A percentile compares a stretch with the other conserved stretches of the same genome.
phyloP scores from a whole-genome alignment of 352 stramenopile species.

The Saprolegnia diclina region DNA sequence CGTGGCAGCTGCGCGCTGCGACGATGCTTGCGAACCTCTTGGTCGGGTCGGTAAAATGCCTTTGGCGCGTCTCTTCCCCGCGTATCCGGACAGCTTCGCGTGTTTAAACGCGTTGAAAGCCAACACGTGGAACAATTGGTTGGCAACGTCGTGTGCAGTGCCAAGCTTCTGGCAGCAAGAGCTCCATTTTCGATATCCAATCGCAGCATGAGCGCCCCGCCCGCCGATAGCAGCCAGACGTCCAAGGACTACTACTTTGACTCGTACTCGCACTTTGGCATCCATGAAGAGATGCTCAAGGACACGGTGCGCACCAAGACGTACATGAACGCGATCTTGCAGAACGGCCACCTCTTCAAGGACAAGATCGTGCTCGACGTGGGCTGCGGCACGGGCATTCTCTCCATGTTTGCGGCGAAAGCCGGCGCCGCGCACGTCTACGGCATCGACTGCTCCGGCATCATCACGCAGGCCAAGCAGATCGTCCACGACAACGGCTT shows the following conservation, averaged over 20 bases:
- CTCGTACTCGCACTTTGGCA: constrained; percentile 97
- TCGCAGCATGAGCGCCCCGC: background rate
- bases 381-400: constrained; percentile 94
- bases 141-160: background rate
- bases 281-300: constrained; percentile 99
- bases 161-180: background rate
- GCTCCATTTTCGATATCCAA: background rate
- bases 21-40: no score
- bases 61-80: no score
- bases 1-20: no score
- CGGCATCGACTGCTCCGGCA: constrained; percentile 93
- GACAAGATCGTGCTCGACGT: constrained; percentile 97
- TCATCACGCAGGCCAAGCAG: constrained; percentile 89
- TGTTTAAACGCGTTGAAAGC: background rate
- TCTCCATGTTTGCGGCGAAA: constrained; percentile 96
- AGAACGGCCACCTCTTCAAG: constrained; percentile 96
- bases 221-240: constrained; percentile 37
- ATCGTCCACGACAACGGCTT: constrained; percentile 96
- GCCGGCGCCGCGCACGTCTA: constrained; percentile 91
- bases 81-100: background rate
- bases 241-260: constrained; percentile 98
- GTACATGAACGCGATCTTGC: constrained; percentile 96
- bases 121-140: constrained; percentile 1
- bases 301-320: constrained; percentile 95
- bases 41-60: no score